Evolutionary conservation across 2,329 filamentous ascomycete species (phyloP).

Genomic region (Ceratocystiopsis brevicomis): DNA sequence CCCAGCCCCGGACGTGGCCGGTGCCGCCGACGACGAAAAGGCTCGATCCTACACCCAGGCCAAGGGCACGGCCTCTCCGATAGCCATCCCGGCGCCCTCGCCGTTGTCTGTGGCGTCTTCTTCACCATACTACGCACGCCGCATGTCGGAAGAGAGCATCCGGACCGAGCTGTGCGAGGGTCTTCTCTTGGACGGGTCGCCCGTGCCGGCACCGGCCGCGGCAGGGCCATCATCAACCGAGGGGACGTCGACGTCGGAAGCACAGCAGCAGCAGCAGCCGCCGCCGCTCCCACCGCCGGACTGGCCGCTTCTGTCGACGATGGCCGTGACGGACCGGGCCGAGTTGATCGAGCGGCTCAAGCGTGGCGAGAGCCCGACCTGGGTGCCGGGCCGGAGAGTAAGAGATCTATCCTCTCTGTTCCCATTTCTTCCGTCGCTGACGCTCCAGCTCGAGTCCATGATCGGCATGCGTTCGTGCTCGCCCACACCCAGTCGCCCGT

Average conservation of each 20-base stretch:
- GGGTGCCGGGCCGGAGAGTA: slow-evolving; percentile 48
- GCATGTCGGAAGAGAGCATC: slow-evolving; percentile 40
- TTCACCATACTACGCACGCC: slow-evolving; percentile 11
- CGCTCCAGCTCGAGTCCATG: slow-evolving; percentile 21
- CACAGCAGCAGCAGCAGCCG: too few species aligned
- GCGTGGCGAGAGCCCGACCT: slow-evolving; percentile 54
- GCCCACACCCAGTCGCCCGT: slow-evolving; percentile 17
- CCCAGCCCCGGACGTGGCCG: too few species aligned
- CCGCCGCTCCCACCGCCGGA: too few species aligned
- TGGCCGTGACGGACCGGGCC: slow-evolving; percentile 40
- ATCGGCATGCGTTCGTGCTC: slow-evolving; percentile 18
- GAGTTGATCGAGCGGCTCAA: slow-evolving; percentile 76
- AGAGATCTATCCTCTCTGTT: not conserved
- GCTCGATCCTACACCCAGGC: too few species aligned
- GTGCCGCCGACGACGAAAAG: too few species aligned
- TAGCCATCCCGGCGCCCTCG: slow-evolving; percentile 7
- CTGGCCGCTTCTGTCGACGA: slow-evolving; percentile 5
- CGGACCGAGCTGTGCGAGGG: slow-evolving; percentile 43
- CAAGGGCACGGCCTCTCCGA: slow-evolving; percentile 7
- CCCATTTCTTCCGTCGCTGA: not conserved
- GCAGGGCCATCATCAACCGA: not conserved
- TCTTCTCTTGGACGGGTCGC: slow-evolving; percentile 17
- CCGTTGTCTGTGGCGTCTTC: slow-evolving; percentile 1
- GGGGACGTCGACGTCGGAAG: too few species aligned
- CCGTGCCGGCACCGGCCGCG: not conserved